Evolutionary conservation across 257 asterid genomes (phyloP).

Genomic region (Fraxinus americana): DNA sequence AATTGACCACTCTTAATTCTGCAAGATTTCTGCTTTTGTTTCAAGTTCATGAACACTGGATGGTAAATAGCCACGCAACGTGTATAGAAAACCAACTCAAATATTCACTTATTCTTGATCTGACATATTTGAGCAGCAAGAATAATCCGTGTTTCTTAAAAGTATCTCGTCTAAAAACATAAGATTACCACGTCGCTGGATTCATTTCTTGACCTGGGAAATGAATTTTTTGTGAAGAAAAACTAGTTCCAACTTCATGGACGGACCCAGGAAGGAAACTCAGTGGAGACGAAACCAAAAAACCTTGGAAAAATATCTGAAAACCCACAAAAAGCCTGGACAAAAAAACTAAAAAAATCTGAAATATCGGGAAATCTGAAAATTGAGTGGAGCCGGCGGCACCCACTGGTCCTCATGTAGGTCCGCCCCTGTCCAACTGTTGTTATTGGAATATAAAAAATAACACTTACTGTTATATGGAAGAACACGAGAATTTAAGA

Average conservation of each 20-base stretch:
- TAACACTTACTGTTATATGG: no score
- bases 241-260: not conserved
- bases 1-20: constrained; percentile 26
- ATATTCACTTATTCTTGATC: constrained; percentile 10
- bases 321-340: no score
- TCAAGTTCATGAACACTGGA: constrained; percentile 4
- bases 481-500: not conserved
- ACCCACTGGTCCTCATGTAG: no score
- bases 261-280: no score
- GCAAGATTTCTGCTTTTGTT: not conserved
- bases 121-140: constrained; percentile 2
- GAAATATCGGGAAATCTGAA: no score
- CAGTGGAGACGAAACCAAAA: no score
- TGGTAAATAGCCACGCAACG: constrained; percentile 27
- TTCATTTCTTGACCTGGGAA: not conserved
- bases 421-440: not conserved
- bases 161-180: not conserved
- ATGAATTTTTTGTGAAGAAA: not conserved
- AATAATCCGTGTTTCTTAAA: not conserved
- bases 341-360: no score
- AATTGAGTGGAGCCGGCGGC: no score
- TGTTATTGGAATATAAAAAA: not conserved
- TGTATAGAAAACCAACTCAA: constrained; percentile 20
- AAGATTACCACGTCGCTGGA: not conserved
- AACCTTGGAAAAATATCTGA: no score